Conservation (phyloP, 2,329 filamentous ascomycete species). For the Sclerotinia borealis region DNA sequence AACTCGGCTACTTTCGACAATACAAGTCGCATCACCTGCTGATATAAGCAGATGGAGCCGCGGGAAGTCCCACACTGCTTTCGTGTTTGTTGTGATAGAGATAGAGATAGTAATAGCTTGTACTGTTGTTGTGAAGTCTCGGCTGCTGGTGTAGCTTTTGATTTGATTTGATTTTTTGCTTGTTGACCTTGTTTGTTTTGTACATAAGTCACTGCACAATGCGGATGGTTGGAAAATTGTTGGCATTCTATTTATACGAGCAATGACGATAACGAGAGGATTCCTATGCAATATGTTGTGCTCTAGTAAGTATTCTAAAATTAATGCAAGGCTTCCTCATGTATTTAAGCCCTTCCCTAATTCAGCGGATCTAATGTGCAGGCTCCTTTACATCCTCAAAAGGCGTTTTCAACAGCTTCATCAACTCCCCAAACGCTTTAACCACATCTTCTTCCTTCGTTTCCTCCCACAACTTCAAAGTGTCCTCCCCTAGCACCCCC, state of each 20-base stretch:
- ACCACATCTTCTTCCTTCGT: not conserved
- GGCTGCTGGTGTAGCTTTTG: not conserved
- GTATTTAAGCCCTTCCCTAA: no score
- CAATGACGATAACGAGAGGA: not conserved
- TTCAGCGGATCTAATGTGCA: not conserved
- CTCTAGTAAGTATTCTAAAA: not conserved
- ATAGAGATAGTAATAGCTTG: rapidly evolving
- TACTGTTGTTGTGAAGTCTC: rapidly evolving
- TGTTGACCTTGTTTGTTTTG: not conserved
- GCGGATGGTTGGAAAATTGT: not conserved
- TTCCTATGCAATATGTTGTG: not conserved
- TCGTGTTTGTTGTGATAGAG: not conserved
- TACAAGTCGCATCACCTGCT: no score
- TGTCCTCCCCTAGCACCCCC: not conserved
- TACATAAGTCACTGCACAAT: no score
- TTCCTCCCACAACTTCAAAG: not conserved
- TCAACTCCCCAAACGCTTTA: not conserved
- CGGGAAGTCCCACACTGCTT: not conserved
- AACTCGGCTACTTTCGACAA: not conserved
- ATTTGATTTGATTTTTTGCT: not conserved
- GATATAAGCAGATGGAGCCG: not conserved
- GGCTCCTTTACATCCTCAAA: not conserved
- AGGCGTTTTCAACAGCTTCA: not conserved
- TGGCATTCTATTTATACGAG: no score
- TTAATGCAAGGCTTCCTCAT: not conserved